Evolutionary conservation across 257 asterid genomes (phyloP).

Genomic region (Marsdenia floribunda): DNA sequence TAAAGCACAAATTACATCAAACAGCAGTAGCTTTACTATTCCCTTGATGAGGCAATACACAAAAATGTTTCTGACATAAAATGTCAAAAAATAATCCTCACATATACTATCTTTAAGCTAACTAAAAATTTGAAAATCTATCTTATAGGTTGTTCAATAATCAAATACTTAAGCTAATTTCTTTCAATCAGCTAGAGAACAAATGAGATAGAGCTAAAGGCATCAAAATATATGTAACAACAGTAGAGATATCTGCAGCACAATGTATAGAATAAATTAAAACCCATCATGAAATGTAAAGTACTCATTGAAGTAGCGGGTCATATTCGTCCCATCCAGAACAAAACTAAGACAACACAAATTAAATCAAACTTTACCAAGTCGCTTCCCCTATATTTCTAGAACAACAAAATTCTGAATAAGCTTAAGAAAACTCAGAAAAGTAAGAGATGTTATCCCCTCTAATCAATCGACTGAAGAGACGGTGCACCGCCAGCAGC

Average conservation of each 20-base stretch:
- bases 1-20: neutral
- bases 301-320: neutral
- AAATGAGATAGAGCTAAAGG: neutral
- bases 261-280: neutral
- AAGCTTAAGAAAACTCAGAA: neutral
- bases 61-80: neutral
- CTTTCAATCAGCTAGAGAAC: neutral
- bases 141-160: neutral
- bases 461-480: constrained; percentile 22
- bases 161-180: neutral
- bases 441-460: neutral
- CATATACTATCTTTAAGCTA: neutral
- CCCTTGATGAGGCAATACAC: neutral
- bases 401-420: neutral
- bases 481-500: constrained; percentile 17
- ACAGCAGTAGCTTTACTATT: neutral
- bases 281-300: neutral
- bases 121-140: neutral
- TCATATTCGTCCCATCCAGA: neutral
- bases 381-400: neutral
- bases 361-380: neutral
- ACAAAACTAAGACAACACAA: neutral
- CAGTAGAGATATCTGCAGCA: neutral
- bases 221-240: neutral
- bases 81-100: neutral